Evolutionary conservation across 805 yeast genomes (phyloP).

Genomic region (Candida tallmaniae): DNA sequence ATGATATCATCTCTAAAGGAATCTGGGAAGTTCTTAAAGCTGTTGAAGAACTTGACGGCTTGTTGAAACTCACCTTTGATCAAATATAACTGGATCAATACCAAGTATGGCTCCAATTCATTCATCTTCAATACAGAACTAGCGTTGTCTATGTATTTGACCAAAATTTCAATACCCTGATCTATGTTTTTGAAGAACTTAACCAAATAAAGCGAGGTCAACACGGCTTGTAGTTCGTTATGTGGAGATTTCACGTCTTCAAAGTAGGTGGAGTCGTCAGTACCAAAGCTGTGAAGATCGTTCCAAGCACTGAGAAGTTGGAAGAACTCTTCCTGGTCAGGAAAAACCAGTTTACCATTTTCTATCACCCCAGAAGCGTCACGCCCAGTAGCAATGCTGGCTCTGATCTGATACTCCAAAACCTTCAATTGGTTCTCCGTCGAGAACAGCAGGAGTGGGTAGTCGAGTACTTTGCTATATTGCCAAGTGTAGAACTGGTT

Average conservation of each 20-base stretch:
- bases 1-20: conserved; percentile 59
- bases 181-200: conserved; percentile 32
- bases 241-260: conserved; percentile 32
- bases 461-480: conserved; percentile 40
- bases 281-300: conserved; percentile 39
- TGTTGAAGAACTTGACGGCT: conserved; percentile 29
- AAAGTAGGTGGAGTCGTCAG: conserved; percentile 39
- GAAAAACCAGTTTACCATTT: conserved; percentile 26
- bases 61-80: conserved; percentile 30
- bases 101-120: conserved; percentile 39
- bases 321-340: conserved; percentile 31
- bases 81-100: conserved; percentile 37
- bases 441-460: conserved; percentile 35
- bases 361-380: conserved; percentile 40
- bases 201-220: conserved; percentile 35
- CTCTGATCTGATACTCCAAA: conserved; percentile 38
- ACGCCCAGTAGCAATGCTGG: conserved; percentile 30
- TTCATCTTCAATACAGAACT: conserved; percentile 16
- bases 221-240: conserved; percentile 39
- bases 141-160: conserved; percentile 21
- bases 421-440: conserved; percentile 33
- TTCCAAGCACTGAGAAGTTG: conserved; percentile 39
- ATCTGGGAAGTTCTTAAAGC: conserved; percentile 30
- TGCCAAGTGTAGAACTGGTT: conserved; percentile 62
- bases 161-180: conserved; percentile 31